Conservation (phyloP, 2,329 filamentous ascomycete genomes). For the Blastomyces percursus region DNA sequence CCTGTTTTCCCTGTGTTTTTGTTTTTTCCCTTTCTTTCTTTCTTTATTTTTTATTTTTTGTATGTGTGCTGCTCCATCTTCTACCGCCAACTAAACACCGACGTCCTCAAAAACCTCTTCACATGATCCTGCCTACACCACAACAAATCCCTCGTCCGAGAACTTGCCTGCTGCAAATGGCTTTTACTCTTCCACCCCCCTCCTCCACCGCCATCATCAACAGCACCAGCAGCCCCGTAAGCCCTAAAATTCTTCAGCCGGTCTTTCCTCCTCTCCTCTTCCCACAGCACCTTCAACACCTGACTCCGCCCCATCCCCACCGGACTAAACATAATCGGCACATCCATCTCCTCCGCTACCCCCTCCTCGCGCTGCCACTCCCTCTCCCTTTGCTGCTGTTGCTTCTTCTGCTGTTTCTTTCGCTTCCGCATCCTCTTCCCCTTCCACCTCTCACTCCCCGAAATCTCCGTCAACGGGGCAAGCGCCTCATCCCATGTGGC, state of each 20-base stretch:
- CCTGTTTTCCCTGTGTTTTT: not conserved
- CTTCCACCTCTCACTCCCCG: conserved; percentile 28
- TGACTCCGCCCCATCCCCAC: conserved; percentile 16
- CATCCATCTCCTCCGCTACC: conserved; percentile 25
- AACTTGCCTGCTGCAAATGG: conserved; percentile 18
- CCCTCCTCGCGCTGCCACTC: no score
- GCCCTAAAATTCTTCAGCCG: conserved; percentile 10
- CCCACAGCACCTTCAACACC: conserved; percentile 21
- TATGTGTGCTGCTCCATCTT: not conserved
- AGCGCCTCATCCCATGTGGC: conserved; percentile 68
- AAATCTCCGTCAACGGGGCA: conserved; percentile 49
- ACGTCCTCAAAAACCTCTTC: conserved; percentile 21
- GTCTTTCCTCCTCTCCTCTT: conserved; percentile 16
- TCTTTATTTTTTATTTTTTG: not conserved
- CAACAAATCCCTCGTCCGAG: conserved; percentile 20
- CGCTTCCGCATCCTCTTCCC: conserved; percentile 23
- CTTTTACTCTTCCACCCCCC: not conserved
- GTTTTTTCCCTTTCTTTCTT: not conserved
- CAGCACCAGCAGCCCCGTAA: conserved; percentile 7
- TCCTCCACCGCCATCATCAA: not conserved
- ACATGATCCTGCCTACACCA: conserved; percentile 26
- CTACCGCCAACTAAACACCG: conserved; percentile 14
- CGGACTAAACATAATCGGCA: conserved; percentile 29
- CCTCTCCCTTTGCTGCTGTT: conserved; percentile 11
- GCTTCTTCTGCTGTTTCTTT: conserved; percentile 17